Evolutionary conservation across 352 stramenopile genomes (phyloP).

Genomic region (Pythium sp.): DNA sequence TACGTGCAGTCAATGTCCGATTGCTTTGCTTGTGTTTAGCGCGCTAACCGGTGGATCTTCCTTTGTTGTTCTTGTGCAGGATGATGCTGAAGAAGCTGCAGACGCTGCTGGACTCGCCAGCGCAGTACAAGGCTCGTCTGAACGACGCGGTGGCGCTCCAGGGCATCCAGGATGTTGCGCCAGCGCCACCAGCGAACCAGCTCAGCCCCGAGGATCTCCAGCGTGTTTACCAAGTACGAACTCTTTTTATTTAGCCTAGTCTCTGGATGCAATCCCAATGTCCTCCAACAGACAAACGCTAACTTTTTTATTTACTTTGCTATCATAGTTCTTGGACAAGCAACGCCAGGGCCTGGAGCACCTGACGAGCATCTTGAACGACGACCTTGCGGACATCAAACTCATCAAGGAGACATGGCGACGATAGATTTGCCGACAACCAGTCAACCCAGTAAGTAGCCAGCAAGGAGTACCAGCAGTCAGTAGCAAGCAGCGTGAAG

Average conservation of each 20-base stretch:
- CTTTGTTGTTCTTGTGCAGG: constrained; percentile 24
- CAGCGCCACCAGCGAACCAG: constrained; percentile 37
- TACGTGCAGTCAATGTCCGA: constrained; percentile 35
- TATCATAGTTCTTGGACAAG: constrained; percentile 73
- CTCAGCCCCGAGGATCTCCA: constrained; percentile 75
- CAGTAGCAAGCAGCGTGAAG: not conserved
- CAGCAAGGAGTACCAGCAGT: not conserved
- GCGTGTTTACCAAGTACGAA: constrained; percentile 63
- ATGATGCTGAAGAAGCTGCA: constrained; percentile 84
- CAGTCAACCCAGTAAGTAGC: not conserved
- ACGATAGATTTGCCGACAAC: constrained; percentile 35
- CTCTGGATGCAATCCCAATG: not conserved
- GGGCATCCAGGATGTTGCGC: constrained; percentile 55
- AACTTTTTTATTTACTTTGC: constrained; percentile 14
- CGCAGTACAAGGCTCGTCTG: constrained; percentile 84
- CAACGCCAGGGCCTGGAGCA: constrained; percentile 83
- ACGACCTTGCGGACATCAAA: constrained; percentile 84
- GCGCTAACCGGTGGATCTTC: not conserved
- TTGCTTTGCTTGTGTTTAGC: constrained; percentile 9
- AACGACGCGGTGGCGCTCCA: constrained; percentile 77
- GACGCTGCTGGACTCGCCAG: constrained; percentile 71
- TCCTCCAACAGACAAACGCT: not conserved
- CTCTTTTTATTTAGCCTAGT: not conserved
- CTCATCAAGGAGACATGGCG: constrained; percentile 86
- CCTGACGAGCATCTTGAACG: constrained; percentile 78